Base-by-base conservation (phyloP, 768 basidiomycete species). In the Phanerochaete sordida region DNA sequence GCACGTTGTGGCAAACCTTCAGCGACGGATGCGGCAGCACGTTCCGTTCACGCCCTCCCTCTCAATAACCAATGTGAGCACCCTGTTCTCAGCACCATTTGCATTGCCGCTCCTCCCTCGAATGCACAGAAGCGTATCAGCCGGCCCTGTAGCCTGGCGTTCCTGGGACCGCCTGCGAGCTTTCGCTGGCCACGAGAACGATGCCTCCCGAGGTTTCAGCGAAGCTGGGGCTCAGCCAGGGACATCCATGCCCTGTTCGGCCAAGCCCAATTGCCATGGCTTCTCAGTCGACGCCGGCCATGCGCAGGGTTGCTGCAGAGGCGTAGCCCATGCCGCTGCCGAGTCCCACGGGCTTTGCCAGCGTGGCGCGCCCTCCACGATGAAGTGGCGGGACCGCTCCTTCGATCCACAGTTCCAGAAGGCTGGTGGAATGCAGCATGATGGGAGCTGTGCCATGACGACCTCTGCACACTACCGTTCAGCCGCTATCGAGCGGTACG, bases 111-210 rank as follows among this genome's bases (percentile, higher is more conserved):
- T 16, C 19, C 30, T 23, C 11, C 1, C 16, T 27, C 33, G 27
- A 49, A 43, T 24, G 7, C 19, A 23, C 8, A 9, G 19, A 47
- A 52, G 49, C 27, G 33, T 46, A 35, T 21, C 45, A 56, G 13
- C n/a, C 57, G 61, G 61, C 54, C 48, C 61, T 39, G 45, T 58
- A 45, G 47, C 39, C 24, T 19, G 45, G 31, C 35, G 28, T 61
- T 56, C 48, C 60, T 49, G 47, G 55, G 46, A 53, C 61, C 57
- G 57, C 61, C 50, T 58, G 61, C 43, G 57, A 62, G 49, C 31
- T 15, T 51, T 19, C 28, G 30, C 55, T 49, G 61, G 28, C 49
- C 61, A 62, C 61, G 57, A 51, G 57, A 62, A 58, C 57, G 24
- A 26, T 37, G 50, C 43, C 16, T 37, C 28, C 61, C 61, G 61